Evolutionary conservation across 805 yeast species (phyloP), one percentile per base, ranked within the genome.

Genomic region (Candida ortonii): DNA sequence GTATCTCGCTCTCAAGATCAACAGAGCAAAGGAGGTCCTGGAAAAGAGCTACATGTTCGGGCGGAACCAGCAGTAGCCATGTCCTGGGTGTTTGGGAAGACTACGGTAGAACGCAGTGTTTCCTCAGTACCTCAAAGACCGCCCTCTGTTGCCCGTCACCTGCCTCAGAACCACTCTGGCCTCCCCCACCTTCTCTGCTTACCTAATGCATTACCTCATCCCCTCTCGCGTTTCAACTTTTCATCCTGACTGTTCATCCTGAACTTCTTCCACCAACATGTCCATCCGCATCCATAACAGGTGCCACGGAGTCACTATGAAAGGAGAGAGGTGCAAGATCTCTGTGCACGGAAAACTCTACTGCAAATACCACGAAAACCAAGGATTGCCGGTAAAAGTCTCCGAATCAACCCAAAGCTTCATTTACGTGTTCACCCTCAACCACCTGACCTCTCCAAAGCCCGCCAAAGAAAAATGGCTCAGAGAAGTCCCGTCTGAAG

Each of bases 1-100:
- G 13, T 83, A 71, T 46, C 50, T 86, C 43, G 93, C 95, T 16
- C 79, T 85, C 59, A 87, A 86, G 63, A 82, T 87, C 31, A 86
- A 87, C 52, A 85, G 80, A 56, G 96, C 96, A 21, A 88, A 84
- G 57, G 89, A 79, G 34, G 66, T 84, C 28, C 68, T 86, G 49
- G 93, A 85, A 48, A 76, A 78, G 59, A 72, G 87, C 43, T 62
- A 62, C 41, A 51, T 68, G 60, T 53, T 67, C 34, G 57, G 58
- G 27, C 47, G 41, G 18, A 45, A 37, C 22, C 28, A 36, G 18
- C 36, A 42, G 15, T 23, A 34, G 24, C 33, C 28, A 39, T n/a
- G 16, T n/a, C n/a, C n/a, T n/a, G n/a, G n/a, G n/a, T n/a, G n/a
- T n/a, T n/a, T n/a, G n/a, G n/a, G n/a, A n/a, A n/a, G n/a, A n/a